phyloP scores from a whole-genome alignment of 768 basidiomycete genomes.

The Mycena pura region DNA sequence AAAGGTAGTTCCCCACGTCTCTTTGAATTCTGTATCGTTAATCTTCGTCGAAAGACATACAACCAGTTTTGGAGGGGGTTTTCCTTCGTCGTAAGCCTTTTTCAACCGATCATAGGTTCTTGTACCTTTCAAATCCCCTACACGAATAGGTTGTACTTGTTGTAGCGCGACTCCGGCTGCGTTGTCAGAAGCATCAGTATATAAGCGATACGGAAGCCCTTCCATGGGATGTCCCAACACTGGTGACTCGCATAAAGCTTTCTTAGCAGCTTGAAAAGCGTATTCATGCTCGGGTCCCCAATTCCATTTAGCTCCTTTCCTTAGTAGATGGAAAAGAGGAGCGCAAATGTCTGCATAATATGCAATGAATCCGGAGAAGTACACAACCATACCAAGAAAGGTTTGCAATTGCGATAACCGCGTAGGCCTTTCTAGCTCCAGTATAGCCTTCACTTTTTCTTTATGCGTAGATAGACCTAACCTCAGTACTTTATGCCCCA shows the following conservation, averaged over 20 bases:
- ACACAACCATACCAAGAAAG: constrained; percentile 27
- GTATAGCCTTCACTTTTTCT: constrained; percentile 8
- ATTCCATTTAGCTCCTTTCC: constrained; percentile 1
- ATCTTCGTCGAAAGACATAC: not conserved
- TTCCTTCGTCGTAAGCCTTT: constrained; percentile 10
- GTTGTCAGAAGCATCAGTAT: constrained; percentile 30
- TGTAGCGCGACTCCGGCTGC: constrained; percentile 16
- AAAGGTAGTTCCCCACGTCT: not conserved
- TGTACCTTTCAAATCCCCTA: constrained; percentile 17
- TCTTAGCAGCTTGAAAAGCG: constrained; percentile 29
- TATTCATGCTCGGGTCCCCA: constrained; percentile 19
- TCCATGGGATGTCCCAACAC: constrained; percentile 29
- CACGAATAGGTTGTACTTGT: constrained; percentile 19
- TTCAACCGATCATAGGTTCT: constrained; percentile 1
- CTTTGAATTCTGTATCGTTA: not conserved
- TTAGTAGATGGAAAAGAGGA: constrained; percentile 6
- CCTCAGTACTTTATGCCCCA: not conserved
- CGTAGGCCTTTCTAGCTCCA: not conserved
- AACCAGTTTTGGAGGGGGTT: not conserved
- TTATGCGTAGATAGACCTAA: constrained; percentile 12
- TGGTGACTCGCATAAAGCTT: constrained; percentile 27
- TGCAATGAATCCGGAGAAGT: constrained; percentile 20
- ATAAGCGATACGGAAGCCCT: constrained; percentile 31
- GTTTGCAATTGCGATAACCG: constrained; percentile 17
- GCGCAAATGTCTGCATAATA: constrained; percentile 15